phyloP scores from a whole-genome alignment of 345 rosid species.

The Ceriops tagal region DNA sequence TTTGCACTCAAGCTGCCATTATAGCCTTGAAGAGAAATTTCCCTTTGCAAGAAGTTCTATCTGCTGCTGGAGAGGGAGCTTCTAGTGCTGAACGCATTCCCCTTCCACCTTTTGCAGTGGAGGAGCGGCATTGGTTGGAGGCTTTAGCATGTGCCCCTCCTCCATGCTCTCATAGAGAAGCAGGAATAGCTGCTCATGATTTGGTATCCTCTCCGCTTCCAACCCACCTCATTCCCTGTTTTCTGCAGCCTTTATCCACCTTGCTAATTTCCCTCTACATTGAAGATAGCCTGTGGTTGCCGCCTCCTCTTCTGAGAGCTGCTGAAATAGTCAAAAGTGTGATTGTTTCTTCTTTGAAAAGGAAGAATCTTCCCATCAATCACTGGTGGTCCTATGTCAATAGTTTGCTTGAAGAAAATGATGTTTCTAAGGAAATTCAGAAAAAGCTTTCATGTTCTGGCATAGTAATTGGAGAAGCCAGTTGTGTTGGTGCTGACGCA shows the following conservation, averaged over 20 bases:
- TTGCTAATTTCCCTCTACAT: slow-evolving; percentile 76
- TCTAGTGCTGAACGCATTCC: slow-evolving; percentile 53
- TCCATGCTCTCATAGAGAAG: slow-evolving; percentile 94
- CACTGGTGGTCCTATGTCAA: slow-evolving; percentile 65
- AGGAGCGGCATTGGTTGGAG: slow-evolving; percentile 95
- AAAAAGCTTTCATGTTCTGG: slow-evolving; percentile 57
- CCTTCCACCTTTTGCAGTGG: slow-evolving; percentile 76
- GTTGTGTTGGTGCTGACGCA: slow-evolving; percentile 39
- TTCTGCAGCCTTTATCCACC: slow-evolving; percentile 58
- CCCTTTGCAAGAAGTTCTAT: slow-evolving; percentile 76
- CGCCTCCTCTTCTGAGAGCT: slow-evolving; percentile 67
- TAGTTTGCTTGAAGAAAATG: slow-evolving; percentile 58
- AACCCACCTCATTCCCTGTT: slow-evolving; percentile 68
- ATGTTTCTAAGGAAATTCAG: slow-evolving; percentile 52
- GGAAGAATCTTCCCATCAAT: slow-evolving; percentile 46
- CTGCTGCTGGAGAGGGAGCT: slow-evolving; percentile 60
- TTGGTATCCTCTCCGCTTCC: slow-evolving; percentile 82
- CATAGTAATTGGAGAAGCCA: slow-evolving; percentile 47
- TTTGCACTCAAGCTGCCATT: slow-evolving; percentile 90
- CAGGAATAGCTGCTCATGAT: slow-evolving; percentile 84
- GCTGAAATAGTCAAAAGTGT: slow-evolving; percentile 49
- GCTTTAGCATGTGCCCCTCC: slow-evolving; percentile 87
- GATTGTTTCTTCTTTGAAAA: slow-evolving; percentile 53
- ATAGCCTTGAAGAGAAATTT: slow-evolving; percentile 88
- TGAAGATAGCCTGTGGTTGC: slow-evolving; percentile 75